Evolutionary conservation across 1,284 basidiomycete species (phyloP), one percentile per base, ranked within the genome.

Genomic region (Leccinum griseonigrum): DNA sequence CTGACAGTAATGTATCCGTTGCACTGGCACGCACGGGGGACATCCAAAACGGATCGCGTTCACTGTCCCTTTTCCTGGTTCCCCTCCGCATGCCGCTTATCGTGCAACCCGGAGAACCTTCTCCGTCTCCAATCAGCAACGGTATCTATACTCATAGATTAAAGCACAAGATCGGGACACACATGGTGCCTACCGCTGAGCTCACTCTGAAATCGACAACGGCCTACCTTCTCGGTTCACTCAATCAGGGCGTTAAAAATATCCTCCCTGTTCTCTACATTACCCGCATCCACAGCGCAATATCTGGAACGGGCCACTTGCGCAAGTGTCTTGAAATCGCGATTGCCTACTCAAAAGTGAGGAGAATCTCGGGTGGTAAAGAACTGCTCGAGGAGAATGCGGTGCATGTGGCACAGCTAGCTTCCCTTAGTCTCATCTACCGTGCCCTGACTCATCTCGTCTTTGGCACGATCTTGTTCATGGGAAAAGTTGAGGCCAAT

Each of bases 141-240:
- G 85, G 86, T 22, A 85, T 94, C 63, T 78, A 80, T 62, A 77
- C 91, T 3, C 90, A 94, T 71, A 80, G 91, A 3, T 79, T 93
- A 53, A 92, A 94, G 77, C 83, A 90, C 71, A 94, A 94, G 75
- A 80, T 92, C 43, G 91, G 92, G 2, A 93, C 92, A 0, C 85
- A 88, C 64, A 79, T 83, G 32, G 76, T 94, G 9, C 92, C 91
- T 0, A 94, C 91, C 0, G 91, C 90, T 1, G 91, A 94, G 73
- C 81, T 93, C 54, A 84, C 84, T 36, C 76, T 94, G 34, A 78
- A 85, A 57, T 79, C 79, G 16, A 76, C 88, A 4, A 79, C 85
- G 52, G 92, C 79, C 3, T 90, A 88, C 72, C 83, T 90, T 50
- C 76, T 94, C 46, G 89, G 91, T 2, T 65, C 76, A 0, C 74